Evolutionary conservation across 2,329 filamentous ascomycete species (phyloP), one percentile per base, ranked within the genome.

Genomic region (Sclerotinia nivalis): DNA sequence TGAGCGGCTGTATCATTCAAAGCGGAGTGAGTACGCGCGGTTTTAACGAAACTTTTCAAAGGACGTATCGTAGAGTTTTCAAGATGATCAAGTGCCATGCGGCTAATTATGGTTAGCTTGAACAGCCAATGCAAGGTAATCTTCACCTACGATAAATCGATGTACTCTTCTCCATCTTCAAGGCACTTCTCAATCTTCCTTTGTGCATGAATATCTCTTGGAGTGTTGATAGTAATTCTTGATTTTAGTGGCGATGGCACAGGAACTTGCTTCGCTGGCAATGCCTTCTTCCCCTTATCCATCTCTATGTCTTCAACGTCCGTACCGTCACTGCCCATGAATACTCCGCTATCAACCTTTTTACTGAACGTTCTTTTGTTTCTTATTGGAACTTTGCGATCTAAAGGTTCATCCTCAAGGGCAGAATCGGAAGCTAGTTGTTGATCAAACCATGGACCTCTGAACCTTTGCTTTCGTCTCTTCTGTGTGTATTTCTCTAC

Each of bases 311-410:
- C 68, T 66, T 87, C 84, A 15, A 82, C 80, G 45, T 84, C 82
- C 49, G 80, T 81, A 40, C 78, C 80, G 73, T 91, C 89, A 72
- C 87, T 90, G 5, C 85, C 87, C 81, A 93, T 84, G 80, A 85
- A 93, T 4, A 93, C 85, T 65, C 88, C 89, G 78, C 89, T 92
- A 79, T 93, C 91, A 70, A 86, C 81, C 73, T 90, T 87, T 66
- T 88, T 83, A 74, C 83, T 81, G 67, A 91, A 81, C 20, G 82
- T 82, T 52, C 87, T 83, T 77, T 85, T 88, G 58, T 68, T 74
- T 64, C 74, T 77, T 62, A 66, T 73, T 8, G 70, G 66, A 40
- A 40, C 28, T 65, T 64, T 65, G 40, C 50, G 40, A 15, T 34
- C 40, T 7, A 69, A 69, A 12, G 9, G 64, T n/a, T 45, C 71